Percentiles rank a stretch among this genome's conserved stretches.
These are phyloP conservation scores for Kodamaea kaohsiungensis DNA, from an alignment of 805 yeast genomes.

Conservation along the genomic window DNA sequence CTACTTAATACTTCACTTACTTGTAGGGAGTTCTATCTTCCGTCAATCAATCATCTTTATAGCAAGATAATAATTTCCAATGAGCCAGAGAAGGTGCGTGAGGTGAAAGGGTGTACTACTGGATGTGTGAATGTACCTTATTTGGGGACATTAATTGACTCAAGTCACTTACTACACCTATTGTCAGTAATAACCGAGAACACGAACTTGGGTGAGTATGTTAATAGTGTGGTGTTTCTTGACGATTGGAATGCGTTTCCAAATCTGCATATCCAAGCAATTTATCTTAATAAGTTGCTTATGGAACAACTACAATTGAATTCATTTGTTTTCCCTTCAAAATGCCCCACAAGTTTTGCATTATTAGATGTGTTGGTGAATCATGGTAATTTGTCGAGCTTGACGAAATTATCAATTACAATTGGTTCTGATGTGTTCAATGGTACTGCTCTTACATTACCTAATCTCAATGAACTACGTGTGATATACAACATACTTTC, in stretches of 20 bases:
- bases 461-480: neutral
- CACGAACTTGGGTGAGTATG: conserved; percentile 14
- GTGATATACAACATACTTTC: neutral
- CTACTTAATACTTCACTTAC: conserved; percentile 22
- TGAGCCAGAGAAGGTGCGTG: conserved; percentile 9
- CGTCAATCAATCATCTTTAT: conserved; percentile 26
- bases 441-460: neutral
- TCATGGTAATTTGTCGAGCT: neutral
- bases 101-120: conserved; percentile 11
- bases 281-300: neutral
- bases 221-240: conserved; percentile 12
- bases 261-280: conserved; percentile 2
- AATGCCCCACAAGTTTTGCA: neutral
- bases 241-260: conserved; percentile 6
- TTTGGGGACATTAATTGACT: conserved; percentile 21
- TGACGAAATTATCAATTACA: neutral
- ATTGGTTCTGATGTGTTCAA: neutral
- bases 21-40: conserved; percentile 25
- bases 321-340: conserved; percentile 2
- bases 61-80: conserved; percentile 20
- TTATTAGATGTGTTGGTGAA: neutral
- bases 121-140: conserved; percentile 10
- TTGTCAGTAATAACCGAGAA: conserved; percentile 13
- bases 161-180: conserved; percentile 13
- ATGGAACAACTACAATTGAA: neutral